Conservation (phyloP, 805 yeast genomes). For the Pichia exigua region DNA sequence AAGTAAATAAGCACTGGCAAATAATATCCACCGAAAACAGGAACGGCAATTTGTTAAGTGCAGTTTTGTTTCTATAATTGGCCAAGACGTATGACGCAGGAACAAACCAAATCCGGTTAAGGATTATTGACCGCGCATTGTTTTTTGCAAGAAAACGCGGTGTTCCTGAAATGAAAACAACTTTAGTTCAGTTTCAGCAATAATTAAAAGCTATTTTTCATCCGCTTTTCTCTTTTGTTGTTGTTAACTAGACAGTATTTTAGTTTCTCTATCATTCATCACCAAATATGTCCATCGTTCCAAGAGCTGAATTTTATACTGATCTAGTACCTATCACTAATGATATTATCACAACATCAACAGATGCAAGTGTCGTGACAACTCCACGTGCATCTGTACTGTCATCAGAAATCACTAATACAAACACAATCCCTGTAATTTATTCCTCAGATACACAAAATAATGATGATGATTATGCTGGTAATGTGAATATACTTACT, state of each 20-base stretch:
- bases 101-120: neutral
- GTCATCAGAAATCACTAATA: neutral
- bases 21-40: too few relatives aligned
- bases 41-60: too few relatives aligned
- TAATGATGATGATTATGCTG: neutral
- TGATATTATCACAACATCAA: neutral
- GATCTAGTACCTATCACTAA: conserved; percentile 8
- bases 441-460: neutral
- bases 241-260: neutral
- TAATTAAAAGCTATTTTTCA: neutral
- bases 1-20: too few relatives aligned
- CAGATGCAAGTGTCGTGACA: neutral
- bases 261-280: neutral
- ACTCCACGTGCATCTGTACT: neutral
- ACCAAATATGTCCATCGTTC: neutral
- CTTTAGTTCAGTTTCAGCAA: too few relatives aligned
- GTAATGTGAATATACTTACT: neutral
- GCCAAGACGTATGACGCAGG: neutral
- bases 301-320: conserved; percentile 7
- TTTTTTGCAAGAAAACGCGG: neutral
- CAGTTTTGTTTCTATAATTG: neutral
- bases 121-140: neutral
- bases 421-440: neutral
- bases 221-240: neutral
- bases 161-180: neutral